Evolutionary conservation across 306 rosid genomes (phyloP).

Genomic region (Dalbergia oliveri): DNA sequence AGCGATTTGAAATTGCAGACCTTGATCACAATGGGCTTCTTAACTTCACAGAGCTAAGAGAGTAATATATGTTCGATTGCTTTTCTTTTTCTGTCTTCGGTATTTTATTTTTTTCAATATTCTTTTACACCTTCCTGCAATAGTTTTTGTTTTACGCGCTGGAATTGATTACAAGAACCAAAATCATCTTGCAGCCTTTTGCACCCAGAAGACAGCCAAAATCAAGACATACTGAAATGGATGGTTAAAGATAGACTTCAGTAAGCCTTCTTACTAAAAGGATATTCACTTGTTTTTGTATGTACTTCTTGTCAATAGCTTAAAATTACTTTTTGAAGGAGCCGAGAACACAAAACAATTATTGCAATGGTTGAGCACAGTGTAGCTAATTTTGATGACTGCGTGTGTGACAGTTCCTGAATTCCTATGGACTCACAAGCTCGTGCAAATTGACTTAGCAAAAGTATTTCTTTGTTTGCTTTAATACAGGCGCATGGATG

Average conservation of each 20-base stretch:
- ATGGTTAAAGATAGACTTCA: constrained; percentile 64
- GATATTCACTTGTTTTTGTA: neutral
- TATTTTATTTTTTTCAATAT: neutral
- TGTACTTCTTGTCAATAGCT: neutral
- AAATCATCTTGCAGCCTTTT: constrained; percentile 57
- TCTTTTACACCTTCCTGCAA: neutral
- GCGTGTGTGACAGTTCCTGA: neutral
- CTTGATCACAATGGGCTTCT: constrained; percentile 62
- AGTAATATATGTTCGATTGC: constrained; percentile 47
- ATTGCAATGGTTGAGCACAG: neutral
- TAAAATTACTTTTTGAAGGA: neutral
- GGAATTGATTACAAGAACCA: neutral
- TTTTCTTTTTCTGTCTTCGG: neutral
- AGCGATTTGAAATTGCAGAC: constrained; percentile 69
- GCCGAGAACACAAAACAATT: neutral
- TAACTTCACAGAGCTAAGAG: constrained; percentile 71
- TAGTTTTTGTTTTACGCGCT: neutral
- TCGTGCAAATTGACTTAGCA: neutral
- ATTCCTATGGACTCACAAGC: neutral
- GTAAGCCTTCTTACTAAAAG: constrained; percentile 44
- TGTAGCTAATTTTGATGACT: neutral
- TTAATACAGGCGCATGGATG: constrained; percentile 65
- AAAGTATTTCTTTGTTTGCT: neutral
- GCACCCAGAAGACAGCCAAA: constrained; percentile 85
- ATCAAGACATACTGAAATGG: constrained; percentile 63